These are phyloP conservation scores for Cicer chorassanicum DNA, from an alignment of 306 rosid genomes.

Conservation along the genomic window DNA sequence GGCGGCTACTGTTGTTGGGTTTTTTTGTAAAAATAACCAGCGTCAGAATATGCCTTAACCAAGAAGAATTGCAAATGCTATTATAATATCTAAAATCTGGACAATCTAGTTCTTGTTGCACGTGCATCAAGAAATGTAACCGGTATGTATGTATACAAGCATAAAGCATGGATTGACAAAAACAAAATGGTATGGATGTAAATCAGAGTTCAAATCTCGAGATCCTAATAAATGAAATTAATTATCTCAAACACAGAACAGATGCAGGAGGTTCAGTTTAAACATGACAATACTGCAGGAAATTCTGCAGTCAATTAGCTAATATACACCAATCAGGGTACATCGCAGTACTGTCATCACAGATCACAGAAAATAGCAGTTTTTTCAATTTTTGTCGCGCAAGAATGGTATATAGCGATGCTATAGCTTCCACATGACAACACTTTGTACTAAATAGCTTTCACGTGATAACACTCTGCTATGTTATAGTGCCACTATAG, in stretches of 20 bases:
- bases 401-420: too few species aligned
- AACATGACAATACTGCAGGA: neutral
- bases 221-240: neutral
- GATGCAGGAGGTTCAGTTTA: neutral
- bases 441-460: too few species aligned
- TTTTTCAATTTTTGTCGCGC: too few species aligned
- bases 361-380: too few species aligned
- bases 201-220: neutral
- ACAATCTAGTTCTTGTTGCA: neutral
- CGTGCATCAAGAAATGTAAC: neutral
- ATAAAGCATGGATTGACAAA: neutral
- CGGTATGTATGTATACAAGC: neutral
- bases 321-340: neutral
- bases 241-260: neutral
- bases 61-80: neutral
- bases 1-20: neutral
- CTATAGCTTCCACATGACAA: too few species aligned
- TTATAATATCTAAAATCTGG: conserved; percentile 5
- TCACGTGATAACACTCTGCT: too few species aligned
- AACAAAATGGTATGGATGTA: neutral
- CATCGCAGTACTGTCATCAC: too few species aligned
- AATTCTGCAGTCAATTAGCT: neutral
- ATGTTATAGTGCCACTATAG: too few species aligned
- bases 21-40: neutral
- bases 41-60: neutral